phyloP scores from a whole-genome alignment of 73 alveolate species.

The Effrenium voratum region DNA sequence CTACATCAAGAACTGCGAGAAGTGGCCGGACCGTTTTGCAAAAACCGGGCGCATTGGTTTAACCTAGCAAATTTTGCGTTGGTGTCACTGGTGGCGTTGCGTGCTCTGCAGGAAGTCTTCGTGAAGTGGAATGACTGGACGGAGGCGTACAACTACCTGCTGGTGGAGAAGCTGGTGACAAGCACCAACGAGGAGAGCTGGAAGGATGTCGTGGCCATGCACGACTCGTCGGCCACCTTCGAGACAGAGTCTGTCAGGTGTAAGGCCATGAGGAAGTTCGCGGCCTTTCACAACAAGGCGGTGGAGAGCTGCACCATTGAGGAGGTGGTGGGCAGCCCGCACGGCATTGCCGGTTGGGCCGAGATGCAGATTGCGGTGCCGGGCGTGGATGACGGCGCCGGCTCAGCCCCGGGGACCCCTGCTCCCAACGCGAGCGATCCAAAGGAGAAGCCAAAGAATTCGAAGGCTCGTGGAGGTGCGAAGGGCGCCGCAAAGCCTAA shows the following conservation, averaged over 20 bases:
- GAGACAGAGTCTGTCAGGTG: neutral
- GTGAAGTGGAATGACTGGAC: slow-evolving; percentile 14
- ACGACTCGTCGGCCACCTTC: neutral
- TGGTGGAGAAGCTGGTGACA: slow-evolving; percentile 1
- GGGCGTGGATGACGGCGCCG: neutral
- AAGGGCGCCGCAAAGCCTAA: neutral
- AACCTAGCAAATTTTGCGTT: neutral
- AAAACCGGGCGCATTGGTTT: neutral
- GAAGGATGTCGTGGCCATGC: slow-evolving; percentile 19
- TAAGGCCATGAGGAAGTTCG: neutral
- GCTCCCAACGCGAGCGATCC: too few species aligned
- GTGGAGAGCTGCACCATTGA: neutral
- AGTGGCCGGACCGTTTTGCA: neutral
- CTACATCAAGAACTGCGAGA: slow-evolving; percentile 9
- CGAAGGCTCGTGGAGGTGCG: too few species aligned
- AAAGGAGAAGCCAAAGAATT: neutral
- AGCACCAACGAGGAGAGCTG: neutral
- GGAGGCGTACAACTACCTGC: slow-evolving; percentile 21
- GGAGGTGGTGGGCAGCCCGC: neutral
- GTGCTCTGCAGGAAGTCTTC: neutral
- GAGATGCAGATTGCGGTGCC: neutral
- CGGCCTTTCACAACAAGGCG: neutral
- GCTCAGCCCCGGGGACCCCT: neutral
- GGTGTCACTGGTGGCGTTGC: neutral
- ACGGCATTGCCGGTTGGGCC: neutral